Conservation (phyloP, 805 yeast species). For the Hanseniaspora clermontiae region DNA sequence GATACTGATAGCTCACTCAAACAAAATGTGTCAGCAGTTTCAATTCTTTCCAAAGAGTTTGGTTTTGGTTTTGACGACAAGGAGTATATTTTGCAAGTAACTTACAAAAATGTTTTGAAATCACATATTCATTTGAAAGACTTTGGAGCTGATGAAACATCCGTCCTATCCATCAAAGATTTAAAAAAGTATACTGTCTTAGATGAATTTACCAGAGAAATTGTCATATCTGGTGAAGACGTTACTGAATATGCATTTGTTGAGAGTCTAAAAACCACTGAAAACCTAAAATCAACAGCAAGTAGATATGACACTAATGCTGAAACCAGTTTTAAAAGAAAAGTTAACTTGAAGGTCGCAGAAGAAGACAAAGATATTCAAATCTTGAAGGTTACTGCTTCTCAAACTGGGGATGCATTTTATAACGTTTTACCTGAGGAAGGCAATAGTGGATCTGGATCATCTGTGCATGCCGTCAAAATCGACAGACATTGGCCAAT, state of each 20-base stretch:
- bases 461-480: slow-evolving; percentile 23
- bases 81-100: slow-evolving; percentile 17
- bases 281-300: slow-evolving; percentile 4
- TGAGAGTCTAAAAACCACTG: slow-evolving; percentile 4
- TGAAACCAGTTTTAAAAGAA: slow-evolving; percentile 18
- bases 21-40: slow-evolving; percentile 17
- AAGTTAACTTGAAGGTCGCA: not conserved
- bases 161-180: not conserved
- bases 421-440: slow-evolving; percentile 31
- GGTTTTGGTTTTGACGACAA: not conserved
- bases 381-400: slow-evolving; percentile 21
- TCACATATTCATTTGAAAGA: slow-evolving; percentile 31
- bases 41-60: slow-evolving; percentile 2
- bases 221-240: slow-evolving; percentile 4
- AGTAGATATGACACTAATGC: slow-evolving; percentile 24
- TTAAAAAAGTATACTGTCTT: not conserved
- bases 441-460: slow-evolving; percentile 39
- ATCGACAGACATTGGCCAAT: slow-evolving; percentile 19
- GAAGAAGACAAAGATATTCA: slow-evolving; percentile 15
- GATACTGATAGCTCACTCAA: slow-evolving; percentile 17
- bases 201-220: not conserved
- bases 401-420: slow-evolving; percentile 36
- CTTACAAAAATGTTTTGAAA: slow-evolving; percentile 22
- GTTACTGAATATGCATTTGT: slow-evolving; percentile 14
- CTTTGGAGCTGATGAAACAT: slow-evolving; percentile 30